Conservation (phyloP, 352 stramenopile genomes). For the Phytophthora constricta region DNA sequence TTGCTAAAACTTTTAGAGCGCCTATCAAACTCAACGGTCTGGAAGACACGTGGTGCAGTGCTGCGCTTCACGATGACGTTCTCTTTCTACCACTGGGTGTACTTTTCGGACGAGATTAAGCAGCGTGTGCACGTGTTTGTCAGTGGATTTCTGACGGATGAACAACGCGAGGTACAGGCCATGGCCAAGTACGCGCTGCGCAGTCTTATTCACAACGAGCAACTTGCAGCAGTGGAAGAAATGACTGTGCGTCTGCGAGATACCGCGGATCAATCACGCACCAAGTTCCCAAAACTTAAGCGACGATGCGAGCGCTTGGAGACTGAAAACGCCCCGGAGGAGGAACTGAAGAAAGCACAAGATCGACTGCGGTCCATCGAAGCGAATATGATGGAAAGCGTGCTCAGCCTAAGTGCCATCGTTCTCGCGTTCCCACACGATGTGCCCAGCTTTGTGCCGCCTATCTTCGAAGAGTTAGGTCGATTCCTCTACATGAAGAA, state of each 20-base stretch:
- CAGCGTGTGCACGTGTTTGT: conserved; percentile 62
- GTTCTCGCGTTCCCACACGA: conserved; percentile 83
- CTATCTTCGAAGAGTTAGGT: conserved; percentile 77
- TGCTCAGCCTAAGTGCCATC: conserved; percentile 73
- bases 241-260: conserved; percentile 50
- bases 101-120: conserved; percentile 45
- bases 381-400: conserved; percentile 63
- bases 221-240: conserved; percentile 35
- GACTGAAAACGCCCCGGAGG: conserved; percentile 29
- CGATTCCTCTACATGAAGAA: conserved; percentile 74
- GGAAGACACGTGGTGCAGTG: conserved; percentile 75
- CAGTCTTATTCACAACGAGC: conserved; percentile 68
- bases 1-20: conserved; percentile 54
- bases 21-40: conserved; percentile 48
- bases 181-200: conserved; percentile 82
- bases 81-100: conserved; percentile 78
- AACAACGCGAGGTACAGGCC: conserved; percentile 80
- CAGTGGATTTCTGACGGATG: conserved; percentile 63
- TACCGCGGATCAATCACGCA: conserved; percentile 46
- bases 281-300: conserved; percentile 66
- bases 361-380: conserved; percentile 56
- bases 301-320: conserved; percentile 59
- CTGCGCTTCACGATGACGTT: conserved; percentile 80
- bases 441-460: conserved; percentile 68
- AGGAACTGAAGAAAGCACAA: conserved; percentile 45